Conservation (phyloP, 2,329 filamentous ascomycete genomes). For the Kalmusia sp. region DNA sequence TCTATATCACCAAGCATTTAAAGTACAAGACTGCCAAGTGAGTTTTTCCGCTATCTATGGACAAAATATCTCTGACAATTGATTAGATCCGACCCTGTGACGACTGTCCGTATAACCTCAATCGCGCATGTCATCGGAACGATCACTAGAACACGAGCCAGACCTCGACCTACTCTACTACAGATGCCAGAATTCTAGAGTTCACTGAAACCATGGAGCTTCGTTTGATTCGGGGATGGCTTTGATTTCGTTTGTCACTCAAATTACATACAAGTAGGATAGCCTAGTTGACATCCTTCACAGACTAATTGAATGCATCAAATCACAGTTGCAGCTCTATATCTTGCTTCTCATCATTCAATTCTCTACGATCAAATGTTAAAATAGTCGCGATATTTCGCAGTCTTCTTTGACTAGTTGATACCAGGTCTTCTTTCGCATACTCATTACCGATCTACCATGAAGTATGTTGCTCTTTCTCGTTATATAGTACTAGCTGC, state of each 20-base stretch:
- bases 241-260: not conserved
- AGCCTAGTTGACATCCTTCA: not conserved
- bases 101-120: conserved; percentile 24
- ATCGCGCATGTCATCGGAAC: conserved; percentile 13
- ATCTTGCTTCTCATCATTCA: not conserved
- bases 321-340: not conserved
- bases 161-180: conserved; percentile 4
- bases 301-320: not conserved
- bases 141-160: conserved; percentile 15
- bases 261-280: not conserved
- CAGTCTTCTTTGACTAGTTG: too few species aligned
- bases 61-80: conserved; percentile 6
- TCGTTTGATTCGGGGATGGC: not conserved
- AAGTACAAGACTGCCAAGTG: conserved; percentile 26
- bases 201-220: not conserved
- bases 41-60: not conserved
- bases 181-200: conserved; percentile 10
- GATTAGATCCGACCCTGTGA: conserved; percentile 23
- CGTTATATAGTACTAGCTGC: not conserved
- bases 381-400: too few species aligned
- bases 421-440: too few species aligned
- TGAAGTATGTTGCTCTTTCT: not conserved
- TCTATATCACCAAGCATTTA: conserved; percentile 32
- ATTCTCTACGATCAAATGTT: not conserved
- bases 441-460: too few species aligned